phyloP scores from a whole-genome alignment of 2,329 filamentous ascomycete species.

The Dichotomopilus funicola region DNA sequence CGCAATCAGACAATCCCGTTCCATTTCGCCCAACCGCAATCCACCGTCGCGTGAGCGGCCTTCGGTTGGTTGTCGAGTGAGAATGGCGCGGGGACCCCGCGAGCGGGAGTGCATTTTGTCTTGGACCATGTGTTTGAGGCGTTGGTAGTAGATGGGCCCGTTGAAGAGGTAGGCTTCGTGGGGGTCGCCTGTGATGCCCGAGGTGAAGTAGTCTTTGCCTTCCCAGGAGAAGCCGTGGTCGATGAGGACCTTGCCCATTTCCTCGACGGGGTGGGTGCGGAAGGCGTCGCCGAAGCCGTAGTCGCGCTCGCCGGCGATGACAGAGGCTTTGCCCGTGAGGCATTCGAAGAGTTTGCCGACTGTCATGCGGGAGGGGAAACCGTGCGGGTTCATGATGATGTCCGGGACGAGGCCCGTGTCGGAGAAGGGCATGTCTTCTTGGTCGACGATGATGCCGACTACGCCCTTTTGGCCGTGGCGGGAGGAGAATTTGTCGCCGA shows the following conservation, averaged over 20 bases:
- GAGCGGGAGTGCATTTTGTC: constrained; percentile 99
- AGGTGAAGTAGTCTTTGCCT: constrained; percentile 94
- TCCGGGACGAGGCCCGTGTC: constrained; percentile 89
- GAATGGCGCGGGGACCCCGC: constrained; percentile 79
- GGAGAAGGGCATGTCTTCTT: constrained; percentile 94
- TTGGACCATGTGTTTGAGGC: constrained; percentile 99
- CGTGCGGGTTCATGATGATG: constrained; percentile 99
- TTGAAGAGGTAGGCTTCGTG: constrained; percentile 97
- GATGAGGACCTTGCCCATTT: constrained; percentile 81
- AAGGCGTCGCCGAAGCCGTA: constrained; percentile 78
- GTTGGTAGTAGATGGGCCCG: constrained; percentile 98
- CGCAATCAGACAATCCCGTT: constrained; percentile 94
- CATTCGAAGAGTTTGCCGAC: constrained; percentile 97
- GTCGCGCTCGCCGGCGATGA: constrained; percentile 76
- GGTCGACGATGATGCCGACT: constrained; percentile 90
- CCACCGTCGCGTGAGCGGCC: constrained; percentile 89
- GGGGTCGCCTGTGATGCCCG: constrained; percentile 88
- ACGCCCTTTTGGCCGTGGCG: constrained; percentile 98
- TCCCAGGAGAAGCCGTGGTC: constrained; percentile 91
- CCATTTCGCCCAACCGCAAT: constrained; percentile 94
- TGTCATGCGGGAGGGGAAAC: constrained; percentile 99
- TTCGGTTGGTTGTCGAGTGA: constrained; percentile 94
- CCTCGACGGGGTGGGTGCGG: constrained; percentile 76
- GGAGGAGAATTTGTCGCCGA: constrained; percentile 98
- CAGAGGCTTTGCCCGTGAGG: constrained; percentile 86